Conservation (phyloP, 148 eudicot genomes). For the Camellia japonica region DNA sequence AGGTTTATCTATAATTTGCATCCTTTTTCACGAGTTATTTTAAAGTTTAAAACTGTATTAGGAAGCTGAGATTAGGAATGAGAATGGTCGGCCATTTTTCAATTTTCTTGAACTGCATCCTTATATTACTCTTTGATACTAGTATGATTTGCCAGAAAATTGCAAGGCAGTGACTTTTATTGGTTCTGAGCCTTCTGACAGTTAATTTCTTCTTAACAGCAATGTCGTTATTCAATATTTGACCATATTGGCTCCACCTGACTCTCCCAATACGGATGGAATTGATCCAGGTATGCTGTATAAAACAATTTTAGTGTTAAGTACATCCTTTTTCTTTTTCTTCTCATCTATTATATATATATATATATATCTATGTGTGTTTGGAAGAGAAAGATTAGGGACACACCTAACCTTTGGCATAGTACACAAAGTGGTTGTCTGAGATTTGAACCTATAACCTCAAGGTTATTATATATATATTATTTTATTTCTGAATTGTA, state of each 20-base stretch:
- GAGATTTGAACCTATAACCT: too few species aligned
- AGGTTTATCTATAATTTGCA: neutral
- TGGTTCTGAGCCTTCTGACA: neutral
- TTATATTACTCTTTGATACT: neutral
- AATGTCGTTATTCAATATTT: slow-evolving; percentile 73
- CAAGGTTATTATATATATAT: too few species aligned
- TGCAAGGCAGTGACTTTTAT: neutral
- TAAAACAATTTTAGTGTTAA: neutral
- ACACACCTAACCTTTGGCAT: too few species aligned
- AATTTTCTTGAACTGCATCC: neutral
- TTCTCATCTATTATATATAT: neutral
- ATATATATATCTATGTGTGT: neutral
- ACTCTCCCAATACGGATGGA: slow-evolving; percentile 97
- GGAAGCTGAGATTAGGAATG: neutral
- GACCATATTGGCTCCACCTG: slow-evolving; percentile 82
- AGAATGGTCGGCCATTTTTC: neutral
- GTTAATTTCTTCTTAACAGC: slow-evolving; percentile 42
- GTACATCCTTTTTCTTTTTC: neutral
- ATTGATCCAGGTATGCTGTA: slow-evolving; percentile 81
- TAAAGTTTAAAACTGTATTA: neutral
- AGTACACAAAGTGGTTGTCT: too few species aligned
- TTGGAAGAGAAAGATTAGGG: too few species aligned
- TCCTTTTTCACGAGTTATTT: neutral
- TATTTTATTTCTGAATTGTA: neutral
- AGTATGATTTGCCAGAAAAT: neutral